Percentiles rank a stretch among this genome's conserved stretches.
phyloP scores from a whole-genome alignment of 495 filamentous ascomycete species.

The Aspergillus saccharolyticus region DNA sequence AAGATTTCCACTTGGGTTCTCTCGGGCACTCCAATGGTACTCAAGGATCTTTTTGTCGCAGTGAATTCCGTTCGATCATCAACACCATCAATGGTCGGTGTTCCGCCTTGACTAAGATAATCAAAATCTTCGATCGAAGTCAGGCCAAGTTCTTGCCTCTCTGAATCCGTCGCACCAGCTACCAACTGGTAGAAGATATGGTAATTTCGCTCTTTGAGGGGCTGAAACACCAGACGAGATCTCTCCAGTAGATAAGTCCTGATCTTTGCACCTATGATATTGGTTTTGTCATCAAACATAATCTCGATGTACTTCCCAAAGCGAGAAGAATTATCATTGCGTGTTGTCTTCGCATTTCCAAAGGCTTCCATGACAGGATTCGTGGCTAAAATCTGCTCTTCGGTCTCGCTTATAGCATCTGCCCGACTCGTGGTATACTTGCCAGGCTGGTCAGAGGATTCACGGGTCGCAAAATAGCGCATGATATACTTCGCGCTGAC shows the following conservation, averaged over 20 bases:
- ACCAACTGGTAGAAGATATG: conserved; percentile 99
- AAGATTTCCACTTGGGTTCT: conserved; percentile 79
- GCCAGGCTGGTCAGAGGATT: conserved; percentile 84
- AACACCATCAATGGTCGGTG: conserved; percentile 87
- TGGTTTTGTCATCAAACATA: conserved; percentile 92
- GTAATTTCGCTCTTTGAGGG: conserved; percentile 95
- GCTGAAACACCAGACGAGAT: conserved; percentile 96
- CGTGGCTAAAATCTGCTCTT: conserved; percentile 95
- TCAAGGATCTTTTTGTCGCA: conserved; percentile 77
- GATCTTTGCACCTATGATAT: conserved; percentile 97
- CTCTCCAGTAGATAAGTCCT: conserved; percentile 93
- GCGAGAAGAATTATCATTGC: conserved; percentile 97
- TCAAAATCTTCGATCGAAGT: conserved; percentile 83
- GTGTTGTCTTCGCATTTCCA: conserved; percentile 96
- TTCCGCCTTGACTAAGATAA: conserved; percentile 93
- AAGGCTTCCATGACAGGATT: conserved; percentile 99
- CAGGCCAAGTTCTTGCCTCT: conserved; percentile 72
- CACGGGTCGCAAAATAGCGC: conserved; percentile 97
- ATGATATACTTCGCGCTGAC: conserved; percentile 99
- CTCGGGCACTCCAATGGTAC: conserved; percentile 78
- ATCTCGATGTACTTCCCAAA: conserved; percentile 99
- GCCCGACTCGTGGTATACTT: conserved; percentile 70
- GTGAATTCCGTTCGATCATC: conserved; percentile 92
- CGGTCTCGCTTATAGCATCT: conserved; percentile 94
- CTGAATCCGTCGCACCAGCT: conserved; percentile 82